Base-by-base conservation (phyloP, 768 basidiomycete genomes). In the Lactarius deliciosus region DNA sequence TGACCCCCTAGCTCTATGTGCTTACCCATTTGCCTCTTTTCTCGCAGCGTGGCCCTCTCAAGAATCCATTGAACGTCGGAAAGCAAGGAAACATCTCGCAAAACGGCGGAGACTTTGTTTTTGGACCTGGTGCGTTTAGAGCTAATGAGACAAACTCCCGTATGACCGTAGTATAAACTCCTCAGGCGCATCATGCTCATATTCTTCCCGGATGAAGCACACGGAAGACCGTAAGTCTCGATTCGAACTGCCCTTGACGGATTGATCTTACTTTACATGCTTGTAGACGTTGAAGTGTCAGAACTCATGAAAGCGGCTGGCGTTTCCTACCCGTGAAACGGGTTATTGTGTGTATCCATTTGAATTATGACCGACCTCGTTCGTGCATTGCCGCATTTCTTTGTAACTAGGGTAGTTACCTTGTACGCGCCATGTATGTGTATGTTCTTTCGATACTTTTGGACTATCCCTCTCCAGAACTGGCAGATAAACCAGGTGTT, bases 271-370 rank as follows among this genome's bases (percentile, higher is more conserved):
- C 28, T 30, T 13, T 32, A 40, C 36, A 7, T 41, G 11, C 18
- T 10, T 22, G 18, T 40, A 70, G 69, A 70, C 16, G 57, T 70
- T 28, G 69, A 70, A 20, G 67, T 70, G 4, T 15, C 63, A 22
- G 63, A 68, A 13, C 67, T 70, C 16, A 70, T 70, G 69, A 65
- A 65, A 45, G 65, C 20, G 8, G 65, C 58, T 10, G 61, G 68
- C n/a, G 43, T 65, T 55, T n/a, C 59, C 18, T 61, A 65, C 18
- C 64, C 64, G 25, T 61, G 56, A 75, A 74, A 18, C 75, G 73
- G 20, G 71, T 57, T 5, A 68, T n/a, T 15, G n/a, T n/a, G n/a
- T 9, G 2, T 8, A 13, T 25, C 3, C 25, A 22, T 15, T 25
- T 7, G 50, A 15, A 53, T 13, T 25, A 53, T 53, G 50, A 53